Evolutionary conservation across 176 grass and related monocot species (phyloP).

Genomic region (Paspalum vaginatum): DNA sequence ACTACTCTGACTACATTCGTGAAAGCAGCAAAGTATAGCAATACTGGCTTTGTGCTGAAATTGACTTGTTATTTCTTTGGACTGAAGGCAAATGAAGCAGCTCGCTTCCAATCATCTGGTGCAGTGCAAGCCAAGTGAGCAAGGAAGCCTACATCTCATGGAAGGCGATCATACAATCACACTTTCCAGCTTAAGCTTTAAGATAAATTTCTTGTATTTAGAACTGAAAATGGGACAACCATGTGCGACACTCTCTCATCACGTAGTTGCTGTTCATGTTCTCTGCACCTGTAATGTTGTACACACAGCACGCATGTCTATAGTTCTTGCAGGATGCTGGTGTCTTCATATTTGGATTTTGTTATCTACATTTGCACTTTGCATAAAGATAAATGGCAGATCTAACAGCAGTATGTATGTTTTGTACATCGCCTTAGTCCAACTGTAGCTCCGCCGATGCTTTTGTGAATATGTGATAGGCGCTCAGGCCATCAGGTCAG

Average conservation of each 20-base stretch:
- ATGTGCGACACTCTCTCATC: neutral
- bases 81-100: constrained; percentile 45
- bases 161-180: constrained; percentile 34
- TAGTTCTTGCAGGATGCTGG: no score
- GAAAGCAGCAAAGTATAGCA: neutral
- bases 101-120: constrained; percentile 37
- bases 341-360: neutral
- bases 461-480: no score
- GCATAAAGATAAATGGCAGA: neutral
- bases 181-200: no score
- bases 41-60: neutral
- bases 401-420: no score
- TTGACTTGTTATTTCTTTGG: constrained; percentile 34
- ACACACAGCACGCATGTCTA: no score
- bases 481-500: no score
- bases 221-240: neutral
- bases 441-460: no score
- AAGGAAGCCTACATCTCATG: constrained; percentile 35
- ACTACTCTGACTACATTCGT: constrained; percentile 2
- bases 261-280: neutral
- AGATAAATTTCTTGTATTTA: neutral
- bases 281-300: neutral
- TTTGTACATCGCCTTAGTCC: no score
- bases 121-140: constrained; percentile 25
- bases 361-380: neutral